A percentile compares a stretch with the other conserved stretches of the same genome.
Evolutionary conservation across 1,284 basidiomycete species (phyloP).

Genomic region (Sporisorium sorghi): DNA sequence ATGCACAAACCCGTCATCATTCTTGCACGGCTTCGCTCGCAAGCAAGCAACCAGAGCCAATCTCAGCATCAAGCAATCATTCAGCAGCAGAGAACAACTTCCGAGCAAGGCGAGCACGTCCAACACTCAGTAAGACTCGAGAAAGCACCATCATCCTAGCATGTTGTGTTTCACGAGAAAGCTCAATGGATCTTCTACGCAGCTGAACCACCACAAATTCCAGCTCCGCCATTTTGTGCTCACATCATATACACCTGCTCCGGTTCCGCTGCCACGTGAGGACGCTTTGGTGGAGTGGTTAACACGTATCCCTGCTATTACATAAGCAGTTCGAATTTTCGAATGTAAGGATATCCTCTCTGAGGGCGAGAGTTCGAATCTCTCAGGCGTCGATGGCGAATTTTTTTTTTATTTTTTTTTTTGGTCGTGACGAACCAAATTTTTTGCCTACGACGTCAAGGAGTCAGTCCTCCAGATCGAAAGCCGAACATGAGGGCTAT

Average conservation of each 20-base stretch:
- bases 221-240: no score
- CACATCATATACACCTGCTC: no score
- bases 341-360: slow-evolving; percentile 51
- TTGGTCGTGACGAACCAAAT: slow-evolving; percentile 3
- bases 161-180: not conserved
- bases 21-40: no score
- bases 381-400: slow-evolving; percentile 50
- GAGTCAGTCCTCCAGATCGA: no score
- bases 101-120: no score
- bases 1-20: slow-evolving; percentile 1
- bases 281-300: slow-evolving; percentile 59
- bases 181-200: slow-evolving; percentile 2
- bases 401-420: not conserved
- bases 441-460: no score
- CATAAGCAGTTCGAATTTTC: slow-evolving; percentile 12
- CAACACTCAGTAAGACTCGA: no score
- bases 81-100: not conserved
- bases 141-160: not conserved
- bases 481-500: no score
- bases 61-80: not conserved
- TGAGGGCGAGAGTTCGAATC: slow-evolving; percentile 60
- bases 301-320: slow-evolving; percentile 56
- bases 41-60: not conserved
- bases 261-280: not conserved
- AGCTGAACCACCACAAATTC: not conserved